Conservation (phyloP, 345 rosid genomes). For the Luvunga scandens region DNA sequence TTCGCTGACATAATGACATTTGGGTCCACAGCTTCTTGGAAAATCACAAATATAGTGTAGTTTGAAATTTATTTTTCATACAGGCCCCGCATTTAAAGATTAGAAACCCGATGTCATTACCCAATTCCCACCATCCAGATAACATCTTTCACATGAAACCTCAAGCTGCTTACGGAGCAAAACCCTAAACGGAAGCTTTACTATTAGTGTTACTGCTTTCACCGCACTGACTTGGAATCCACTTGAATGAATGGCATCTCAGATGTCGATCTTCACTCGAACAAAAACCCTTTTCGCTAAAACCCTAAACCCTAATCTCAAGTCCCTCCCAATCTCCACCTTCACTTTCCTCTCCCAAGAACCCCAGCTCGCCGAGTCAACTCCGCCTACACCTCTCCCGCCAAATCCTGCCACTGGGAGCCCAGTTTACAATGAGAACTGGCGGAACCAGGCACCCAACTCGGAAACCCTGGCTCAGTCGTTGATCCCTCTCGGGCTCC, state of each 20-base stretch:
- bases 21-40: neutral
- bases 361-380: slow-evolving; percentile 57
- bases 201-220: neutral
- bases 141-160: neutral
- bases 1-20: neutral
- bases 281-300: slow-evolving; percentile 36
- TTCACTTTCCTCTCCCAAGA: slow-evolving; percentile 64
- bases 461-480: slow-evolving; percentile 31
- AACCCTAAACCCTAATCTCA: slow-evolving; percentile 39
- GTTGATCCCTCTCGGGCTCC: slow-evolving; percentile 43
- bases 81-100: too few relatives aligned
- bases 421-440: slow-evolving; percentile 76
- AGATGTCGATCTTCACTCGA: slow-evolving; percentile 43
- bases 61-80: neutral
- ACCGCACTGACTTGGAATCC: neutral
- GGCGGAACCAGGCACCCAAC: slow-evolving; percentile 60
- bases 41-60: neutral
- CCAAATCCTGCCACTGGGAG: slow-evolving; percentile 90
- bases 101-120: neutral
- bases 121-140: neutral
- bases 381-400: slow-evolving; percentile 53
- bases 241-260: slow-evolving; percentile 49
- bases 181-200: neutral
- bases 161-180: neutral
- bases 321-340: slow-evolving; percentile 61